Evolutionary conservation across 768 basidiomycete species (phyloP).

Genomic region (Chalciporus sphaerocephalus): DNA sequence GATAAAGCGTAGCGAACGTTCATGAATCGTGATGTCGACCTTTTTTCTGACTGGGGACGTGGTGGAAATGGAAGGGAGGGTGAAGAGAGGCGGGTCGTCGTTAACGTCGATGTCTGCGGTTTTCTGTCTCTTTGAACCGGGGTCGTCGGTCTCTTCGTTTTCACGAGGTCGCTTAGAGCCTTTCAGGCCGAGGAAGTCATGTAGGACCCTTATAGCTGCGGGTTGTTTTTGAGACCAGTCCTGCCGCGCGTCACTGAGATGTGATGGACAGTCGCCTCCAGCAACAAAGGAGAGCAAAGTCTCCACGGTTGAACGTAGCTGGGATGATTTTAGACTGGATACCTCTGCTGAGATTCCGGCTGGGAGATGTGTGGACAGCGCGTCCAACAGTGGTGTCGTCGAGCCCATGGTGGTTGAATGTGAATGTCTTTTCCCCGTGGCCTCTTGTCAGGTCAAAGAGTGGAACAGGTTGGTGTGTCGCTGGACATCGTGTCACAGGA

Average conservation of each 20-base stretch:
- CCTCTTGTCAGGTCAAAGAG: not conserved
- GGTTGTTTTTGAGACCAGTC: slow-evolving; percentile 27
- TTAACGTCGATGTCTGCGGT: slow-evolving; percentile 20
- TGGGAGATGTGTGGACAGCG: slow-evolving; percentile 20
- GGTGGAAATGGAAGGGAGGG: slow-evolving; percentile 61
- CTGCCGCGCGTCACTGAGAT: slow-evolving; percentile 6
- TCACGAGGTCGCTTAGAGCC: slow-evolving; percentile 25
- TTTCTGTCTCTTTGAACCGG: slow-evolving; percentile 19
- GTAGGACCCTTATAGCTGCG: slow-evolving; percentile 20
- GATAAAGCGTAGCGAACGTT: slow-evolving; percentile 47
- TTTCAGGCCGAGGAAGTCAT: slow-evolving; percentile 6
- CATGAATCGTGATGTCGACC: slow-evolving; percentile 58
- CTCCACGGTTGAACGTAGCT: slow-evolving; percentile 17
- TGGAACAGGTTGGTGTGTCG: not conserved
- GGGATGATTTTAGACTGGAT: not conserved
- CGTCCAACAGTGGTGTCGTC: slow-evolving; percentile 25
- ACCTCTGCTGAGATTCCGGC: slow-evolving; percentile 5
- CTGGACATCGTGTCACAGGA: not conserved
- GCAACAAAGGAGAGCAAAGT: slow-evolving; percentile 28
- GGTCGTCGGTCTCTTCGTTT: slow-evolving; percentile 8
- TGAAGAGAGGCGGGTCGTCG: slow-evolving; percentile 48
- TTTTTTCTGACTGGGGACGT: slow-evolving; percentile 76
- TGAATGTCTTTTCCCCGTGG: not conserved
- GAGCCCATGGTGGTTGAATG: slow-evolving; percentile 9
- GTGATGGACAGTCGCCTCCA: slow-evolving; percentile 25